Evolutionary conservation across 2,329 filamentous ascomycete genomes (phyloP).

Genomic region (Kalaharituber pfeilii): DNA sequence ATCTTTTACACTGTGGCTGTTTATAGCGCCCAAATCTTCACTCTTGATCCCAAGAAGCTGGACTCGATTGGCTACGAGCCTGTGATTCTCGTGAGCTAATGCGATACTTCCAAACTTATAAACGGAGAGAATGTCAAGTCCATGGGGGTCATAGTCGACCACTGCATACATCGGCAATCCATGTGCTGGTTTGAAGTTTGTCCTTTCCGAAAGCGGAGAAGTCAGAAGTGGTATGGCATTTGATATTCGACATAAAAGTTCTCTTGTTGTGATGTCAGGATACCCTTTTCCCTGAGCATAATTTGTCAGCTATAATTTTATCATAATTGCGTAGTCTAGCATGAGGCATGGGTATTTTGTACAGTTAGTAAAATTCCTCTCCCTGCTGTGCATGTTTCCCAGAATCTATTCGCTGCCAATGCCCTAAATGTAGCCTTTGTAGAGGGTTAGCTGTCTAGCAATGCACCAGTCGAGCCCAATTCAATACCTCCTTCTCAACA

Average conservation of each 20-base stretch:
- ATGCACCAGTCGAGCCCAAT: background rate
- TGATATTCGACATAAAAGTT: slow-evolving; percentile 36
- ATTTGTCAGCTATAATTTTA: background rate
- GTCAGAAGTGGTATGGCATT: background rate
- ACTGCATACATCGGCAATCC: slow-evolving; percentile 34
- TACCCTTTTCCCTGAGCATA: slow-evolving; percentile 52
- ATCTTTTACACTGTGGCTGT: slow-evolving; percentile 11
- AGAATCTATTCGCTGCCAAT: slow-evolving; percentile 41
- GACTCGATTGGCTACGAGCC: slow-evolving; percentile 35
- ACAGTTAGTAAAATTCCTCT: slow-evolving; percentile 54
- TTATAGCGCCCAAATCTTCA: slow-evolving; percentile 19
- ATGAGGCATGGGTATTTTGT: slow-evolving; percentile 11
- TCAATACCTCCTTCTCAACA: slow-evolving; percentile 14
- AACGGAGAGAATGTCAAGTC: slow-evolving; percentile 53
- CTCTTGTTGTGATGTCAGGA: slow-evolving; percentile 53
- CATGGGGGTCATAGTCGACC: slow-evolving; percentile 62
- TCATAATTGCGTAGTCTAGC: slow-evolving; percentile 9
- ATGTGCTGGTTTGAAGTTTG: background rate
- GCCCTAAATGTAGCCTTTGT: slow-evolving; percentile 56
- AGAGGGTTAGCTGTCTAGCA: background rate
- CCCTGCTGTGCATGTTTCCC: slow-evolving; percentile 33
- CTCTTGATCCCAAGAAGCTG: slow-evolving; percentile 45
- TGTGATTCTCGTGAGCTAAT: slow-evolving; percentile 40
- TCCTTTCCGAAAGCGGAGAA: background rate
- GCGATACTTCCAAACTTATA: slow-evolving; percentile 54